These are phyloP conservation scores for Euphrasia arctica DNA, from an alignment of 305 asterid species.

Conservation along the genomic window DNA sequence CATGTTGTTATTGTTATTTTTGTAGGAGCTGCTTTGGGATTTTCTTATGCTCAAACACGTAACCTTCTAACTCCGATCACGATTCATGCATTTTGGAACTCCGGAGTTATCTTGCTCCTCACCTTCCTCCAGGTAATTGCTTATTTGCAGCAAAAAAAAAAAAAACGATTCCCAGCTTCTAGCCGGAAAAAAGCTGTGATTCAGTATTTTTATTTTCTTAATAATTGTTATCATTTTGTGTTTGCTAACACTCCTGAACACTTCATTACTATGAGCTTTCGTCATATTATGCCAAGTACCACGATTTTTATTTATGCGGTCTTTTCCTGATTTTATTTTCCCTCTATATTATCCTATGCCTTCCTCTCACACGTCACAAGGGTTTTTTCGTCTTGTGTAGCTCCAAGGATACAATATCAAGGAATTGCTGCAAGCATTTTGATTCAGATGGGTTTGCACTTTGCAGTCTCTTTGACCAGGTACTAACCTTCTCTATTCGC, in stretches of 20 bases:
- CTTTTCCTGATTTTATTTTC: neutral
- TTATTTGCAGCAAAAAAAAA: neutral
- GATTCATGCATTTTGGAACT: slow-evolving; percentile 89
- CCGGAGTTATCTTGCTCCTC: slow-evolving; percentile 84
- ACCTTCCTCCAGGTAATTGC: slow-evolving; percentile 79
- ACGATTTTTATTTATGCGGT: neutral
- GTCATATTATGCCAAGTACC: neutral
- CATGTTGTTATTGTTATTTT: slow-evolving; percentile 9
- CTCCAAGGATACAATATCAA: slow-evolving; percentile 90
- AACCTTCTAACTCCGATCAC: slow-evolving; percentile 88
- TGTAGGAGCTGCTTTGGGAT: slow-evolving; percentile 75
- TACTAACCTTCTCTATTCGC: neutral
- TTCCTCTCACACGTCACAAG: neutral
- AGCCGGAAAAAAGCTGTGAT: neutral
- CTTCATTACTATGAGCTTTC: neutral
- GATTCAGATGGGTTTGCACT: slow-evolving; percentile 28
- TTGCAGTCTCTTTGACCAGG: slow-evolving; percentile 4
- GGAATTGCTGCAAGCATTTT: slow-evolving; percentile 67
- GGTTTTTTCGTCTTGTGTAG: slow-evolving; percentile 31
- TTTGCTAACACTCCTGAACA: neutral
- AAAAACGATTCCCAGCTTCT: neutral
- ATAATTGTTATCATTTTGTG: neutral
- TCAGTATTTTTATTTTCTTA: neutral
- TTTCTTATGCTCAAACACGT: slow-evolving; percentile 88
- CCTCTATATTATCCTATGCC: neutral